phyloP scores from a whole-genome alignment of 352 stramenopile species.

The Pythium dissotocum region DNA sequence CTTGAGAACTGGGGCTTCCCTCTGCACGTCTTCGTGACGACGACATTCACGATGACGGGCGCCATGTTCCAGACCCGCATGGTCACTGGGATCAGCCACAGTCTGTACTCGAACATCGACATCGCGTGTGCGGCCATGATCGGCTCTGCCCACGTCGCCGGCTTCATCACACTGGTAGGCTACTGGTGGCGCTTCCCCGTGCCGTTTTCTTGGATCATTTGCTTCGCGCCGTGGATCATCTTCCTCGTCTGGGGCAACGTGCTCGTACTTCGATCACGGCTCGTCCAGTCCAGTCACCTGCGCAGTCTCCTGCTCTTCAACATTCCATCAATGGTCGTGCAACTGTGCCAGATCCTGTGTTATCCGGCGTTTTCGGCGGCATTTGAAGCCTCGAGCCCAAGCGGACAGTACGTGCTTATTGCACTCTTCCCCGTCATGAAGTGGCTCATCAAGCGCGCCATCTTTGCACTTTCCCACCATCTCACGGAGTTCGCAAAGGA shows the following conservation, averaged over 20 bases:
- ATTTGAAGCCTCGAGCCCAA: constrained; percentile 1
- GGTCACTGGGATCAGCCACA: not conserved
- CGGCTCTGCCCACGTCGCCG: not conserved
- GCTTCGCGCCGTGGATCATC: not conserved
- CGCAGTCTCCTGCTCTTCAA: constrained; percentile 2
- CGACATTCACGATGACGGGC: not conserved
- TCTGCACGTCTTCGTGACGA: constrained; percentile 8
- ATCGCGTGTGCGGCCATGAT: not conserved
- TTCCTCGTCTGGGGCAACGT: constrained; percentile 9
- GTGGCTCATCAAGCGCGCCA: not conserved
- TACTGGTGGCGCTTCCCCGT: constrained; percentile 24
- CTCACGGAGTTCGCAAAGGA: constrained; percentile 14
- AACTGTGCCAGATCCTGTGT: constrained; percentile 20
- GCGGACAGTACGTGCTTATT: constrained; percentile 3
- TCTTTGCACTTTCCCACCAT: constrained; percentile 3
- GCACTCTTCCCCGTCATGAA: constrained; percentile 18
- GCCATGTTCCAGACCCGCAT: constrained; percentile 1
- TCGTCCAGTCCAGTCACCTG: not conserved
- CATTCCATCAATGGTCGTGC: constrained; percentile 10
- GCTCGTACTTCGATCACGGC: constrained; percentile 9
- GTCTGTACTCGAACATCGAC: not conserved
- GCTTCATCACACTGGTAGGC: not conserved
- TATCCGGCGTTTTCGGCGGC: constrained; percentile 20
- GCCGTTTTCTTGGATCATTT: constrained; percentile 18
- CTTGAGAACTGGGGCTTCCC: constrained; percentile 3